Base-by-base conservation (phyloP, 1,284 basidiomycete species). In the Ceratobasidium sp. region DNA sequence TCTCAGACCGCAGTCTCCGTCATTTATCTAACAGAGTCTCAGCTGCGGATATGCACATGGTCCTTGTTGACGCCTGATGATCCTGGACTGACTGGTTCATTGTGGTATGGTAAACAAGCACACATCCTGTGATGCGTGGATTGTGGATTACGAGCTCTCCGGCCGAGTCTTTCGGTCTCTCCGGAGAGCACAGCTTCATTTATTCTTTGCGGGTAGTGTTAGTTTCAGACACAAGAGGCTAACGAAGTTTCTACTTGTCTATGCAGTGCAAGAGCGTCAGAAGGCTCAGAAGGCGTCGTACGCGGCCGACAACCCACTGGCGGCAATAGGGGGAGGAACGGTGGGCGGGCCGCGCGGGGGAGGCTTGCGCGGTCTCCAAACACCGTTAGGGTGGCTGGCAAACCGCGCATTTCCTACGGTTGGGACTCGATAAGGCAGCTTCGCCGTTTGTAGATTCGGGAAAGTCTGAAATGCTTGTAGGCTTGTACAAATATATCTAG, bases 261-360 rank as follows among this genome's bases (percentile, higher is more conserved):
- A 21, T 75, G 47, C 71, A 94, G 92, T 91, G 57, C 88, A 87
- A 83, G 83, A 84, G 76, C 87, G 90, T 28, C 85, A 88, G 61
- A 88, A 88, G 77, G 87, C 88, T 50, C 86, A 92, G 74, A 91
- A 89, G 78, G 89, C 92, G 74, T 92, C 92, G 0, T 93, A 88
- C 78, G 82, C 86, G 46, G 89, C 91, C 26, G 87, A 92, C 18
- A 92, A 94, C 78, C 92, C 92, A 8, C 85, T 94, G 52, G 88
- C 91, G 11, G 80, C 93, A 38, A 89, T 91, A 59, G 82, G 71
- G 18, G 72, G 71, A n/a, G 66, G 85, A 52, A 86, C 88, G 14
- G 84, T 78, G 0, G 79, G 87, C 8, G 87, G 88, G 23, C 82
- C 87, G 23, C 86, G 91, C 77, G 86, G 86, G 72, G 84, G 85